phyloP scores from a whole-genome alignment of 306 rosid species.

The Trifolium dubium region DNA sequence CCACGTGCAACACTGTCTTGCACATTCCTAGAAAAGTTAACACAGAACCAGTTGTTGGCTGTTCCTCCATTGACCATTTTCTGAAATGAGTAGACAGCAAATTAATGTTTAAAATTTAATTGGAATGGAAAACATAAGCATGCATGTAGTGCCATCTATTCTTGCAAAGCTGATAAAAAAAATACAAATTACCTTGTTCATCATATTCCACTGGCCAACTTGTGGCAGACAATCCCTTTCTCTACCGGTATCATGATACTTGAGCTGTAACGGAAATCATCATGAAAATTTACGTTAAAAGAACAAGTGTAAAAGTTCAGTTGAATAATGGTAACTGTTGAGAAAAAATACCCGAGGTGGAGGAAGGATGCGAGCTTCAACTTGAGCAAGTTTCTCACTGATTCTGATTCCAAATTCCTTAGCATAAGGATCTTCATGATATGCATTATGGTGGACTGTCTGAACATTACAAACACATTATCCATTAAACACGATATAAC shows the following conservation, averaged over 20 bases:
- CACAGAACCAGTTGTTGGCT: conserved; percentile 85
- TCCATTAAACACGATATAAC: not conserved
- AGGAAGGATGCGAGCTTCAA: conserved; percentile 98
- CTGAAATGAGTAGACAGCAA: conserved; percentile 48
- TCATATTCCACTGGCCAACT: conserved; percentile 99
- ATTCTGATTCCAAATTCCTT: conserved; percentile 89
- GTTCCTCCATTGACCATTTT: conserved; percentile 99
- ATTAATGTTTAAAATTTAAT: not conserved
- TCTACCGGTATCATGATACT: conserved; percentile 94
- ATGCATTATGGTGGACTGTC: conserved; percentile 92
- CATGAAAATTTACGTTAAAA: not conserved
- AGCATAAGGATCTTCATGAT: conserved; percentile 83
- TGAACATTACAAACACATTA: conserved; percentile 33
- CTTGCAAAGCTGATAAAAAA: not conserved
- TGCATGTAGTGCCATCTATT: not conserved
- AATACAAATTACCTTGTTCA: conserved; percentile 72
- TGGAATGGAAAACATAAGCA: not conserved
- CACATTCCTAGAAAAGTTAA: conserved; percentile 77
- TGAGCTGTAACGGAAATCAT: conserved; percentile 59
- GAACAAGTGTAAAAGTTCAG: not conserved
- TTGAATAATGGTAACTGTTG: not conserved
- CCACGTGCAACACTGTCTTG: conserved; percentile 81
- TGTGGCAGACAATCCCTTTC: conserved; percentile 93
- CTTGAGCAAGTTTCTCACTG: conserved; percentile 88
- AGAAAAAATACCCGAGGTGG: conserved; percentile 76